Evolutionary conservation across 805 yeast species (phyloP).

Genomic region (Candida ulmi): DNA sequence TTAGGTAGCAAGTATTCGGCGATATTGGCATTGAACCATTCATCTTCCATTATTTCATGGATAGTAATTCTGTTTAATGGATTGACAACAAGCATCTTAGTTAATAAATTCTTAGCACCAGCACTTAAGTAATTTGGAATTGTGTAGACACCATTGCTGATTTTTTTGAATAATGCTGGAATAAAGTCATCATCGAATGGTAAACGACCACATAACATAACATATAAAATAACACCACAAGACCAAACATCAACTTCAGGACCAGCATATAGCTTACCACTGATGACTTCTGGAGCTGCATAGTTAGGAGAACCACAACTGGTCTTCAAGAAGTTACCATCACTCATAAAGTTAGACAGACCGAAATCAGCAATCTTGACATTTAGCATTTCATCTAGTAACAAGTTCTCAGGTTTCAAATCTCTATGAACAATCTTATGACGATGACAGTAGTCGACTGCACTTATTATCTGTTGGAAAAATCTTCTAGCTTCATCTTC

Average conservation of each 20-base stretch:
- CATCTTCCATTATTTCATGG: conserved; percentile 87
- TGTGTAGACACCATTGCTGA: conserved; percentile 87
- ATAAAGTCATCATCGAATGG: conserved; percentile 97
- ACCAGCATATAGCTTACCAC: conserved; percentile 93
- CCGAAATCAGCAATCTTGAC: conserved; percentile 98
- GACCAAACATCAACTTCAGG: conserved; percentile 99
- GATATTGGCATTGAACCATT: conserved; percentile 82
- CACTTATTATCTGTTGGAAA: conserved; percentile 94
- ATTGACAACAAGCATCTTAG: conserved; percentile 90
- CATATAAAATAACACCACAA: conserved; percentile 91
- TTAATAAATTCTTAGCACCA: conserved; percentile 79
- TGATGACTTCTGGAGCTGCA: conserved; percentile 96
- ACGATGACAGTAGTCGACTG: conserved; percentile 93
- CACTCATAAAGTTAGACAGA: conserved; percentile 92
- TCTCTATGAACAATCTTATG: conserved; percentile 97
- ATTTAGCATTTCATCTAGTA: conserved; percentile 83
- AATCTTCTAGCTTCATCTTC: conserved; percentile 90
- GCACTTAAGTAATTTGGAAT: conserved; percentile 80
- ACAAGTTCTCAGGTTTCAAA: conserved; percentile 89
- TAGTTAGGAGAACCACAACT: conserved; percentile 96
- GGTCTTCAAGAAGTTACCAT: conserved; percentile 91
- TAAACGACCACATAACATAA: conserved; percentile 91
- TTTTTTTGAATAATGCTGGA: conserved; percentile 89
- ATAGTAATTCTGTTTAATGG: conserved; percentile 92
- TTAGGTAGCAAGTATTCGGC: conserved; percentile 71